phyloP scores from a whole-genome alignment of 2,329 filamentous ascomycete species.

The Cladosporium sp. region DNA sequence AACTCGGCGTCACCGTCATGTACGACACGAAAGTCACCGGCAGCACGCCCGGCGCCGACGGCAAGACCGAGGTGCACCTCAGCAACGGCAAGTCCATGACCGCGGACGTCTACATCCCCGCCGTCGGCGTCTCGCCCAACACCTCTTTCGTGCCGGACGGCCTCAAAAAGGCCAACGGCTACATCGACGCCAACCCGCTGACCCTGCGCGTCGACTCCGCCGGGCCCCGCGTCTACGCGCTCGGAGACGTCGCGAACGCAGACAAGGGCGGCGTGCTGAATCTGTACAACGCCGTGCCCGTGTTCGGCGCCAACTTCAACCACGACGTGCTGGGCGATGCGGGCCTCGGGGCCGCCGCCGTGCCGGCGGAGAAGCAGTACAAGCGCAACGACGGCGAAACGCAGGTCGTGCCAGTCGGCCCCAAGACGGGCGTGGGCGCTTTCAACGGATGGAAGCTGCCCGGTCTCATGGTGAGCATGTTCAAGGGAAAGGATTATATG shows the following conservation, averaged over 20 bases:
- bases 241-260: slow-evolving; percentile 45
- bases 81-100: slow-evolving; percentile 44
- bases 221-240: slow-evolving; percentile 44
- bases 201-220: slow-evolving; percentile 45
- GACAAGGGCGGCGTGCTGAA: slow-evolving; percentile 41
- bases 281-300: slow-evolving; percentile 37
- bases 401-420: slow-evolving; percentile 26
- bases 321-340: slow-evolving; percentile 40
- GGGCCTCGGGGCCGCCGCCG: slow-evolving; percentile 17
- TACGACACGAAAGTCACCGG: slow-evolving; percentile 26
- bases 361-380: slow-evolving; percentile 26
- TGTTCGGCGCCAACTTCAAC: slow-evolving; percentile 42
- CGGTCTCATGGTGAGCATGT: slow-evolving; percentile 29
- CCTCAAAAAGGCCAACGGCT: slow-evolving; percentile 41
- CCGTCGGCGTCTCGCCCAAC: slow-evolving; percentile 50
- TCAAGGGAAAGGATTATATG: slow-evolving; percentile 37
- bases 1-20: slow-evolving; percentile 40
- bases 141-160: slow-evolving; percentile 47
- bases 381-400: slow-evolving; percentile 29
- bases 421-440: slow-evolving; percentile 34
- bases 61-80: slow-evolving; percentile 41
- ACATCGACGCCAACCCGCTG: slow-evolving; percentile 44
- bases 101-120: slow-evolving; percentile 51
- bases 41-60: slow-evolving; percentile 31
- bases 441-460: slow-evolving; percentile 32